Base-by-base conservation (phyloP, 495 filamentous ascomycete genomes). In the Elasticomyces elasticus region DNA sequence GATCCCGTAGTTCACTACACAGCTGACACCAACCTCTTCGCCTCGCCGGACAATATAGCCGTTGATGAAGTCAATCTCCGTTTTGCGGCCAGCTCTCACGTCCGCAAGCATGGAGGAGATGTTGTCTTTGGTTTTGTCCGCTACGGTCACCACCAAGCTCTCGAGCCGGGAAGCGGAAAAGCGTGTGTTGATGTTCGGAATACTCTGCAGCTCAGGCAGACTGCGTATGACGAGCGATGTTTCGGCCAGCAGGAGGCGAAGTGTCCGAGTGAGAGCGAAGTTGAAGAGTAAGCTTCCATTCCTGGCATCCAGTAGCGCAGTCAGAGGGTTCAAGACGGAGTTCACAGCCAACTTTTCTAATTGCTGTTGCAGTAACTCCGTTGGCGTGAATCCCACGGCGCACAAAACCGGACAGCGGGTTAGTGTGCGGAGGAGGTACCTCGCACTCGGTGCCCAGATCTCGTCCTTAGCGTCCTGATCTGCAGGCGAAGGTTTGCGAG, bases 61-160 rank as follows among this genome's bases (percentile, higher is more conserved):
- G 69, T 92, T 95, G 59, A 94, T 78, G 61, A 85, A 90, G 19
- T 84, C 79, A 51, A 95, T 80, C 66, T 94, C 89, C 1, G 87
- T 94, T 48, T 67, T 59, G 62, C 74, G 77, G 2, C 81, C 74
- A 1, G 67, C 67, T 28, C 70, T 65, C 19, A 91, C 74, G 67
- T 95, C 89, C 63, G 89, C 85, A 22, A 87, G 65, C 89, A 95
- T 95, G 2, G 80, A 83, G 62, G 84, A 89, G 33, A 74, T 76
- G 63, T 94, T 91, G 31, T 74, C 67, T 1, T 68, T 71, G 1
- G 84, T 91, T 56, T 73, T 76, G n/a, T 72, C 66, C 6, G 78
- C 81, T 6, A 86, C 74, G 22, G 71, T 58, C 20, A 80, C 70
- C 1, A 80, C 76, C 48, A 78, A 63, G 19, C 71, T 72, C 51